Percentiles rank a stretch among this genome's conserved stretches.
These are phyloP conservation scores for Hemileccinum rubropunctum DNA, from an alignment of 768 basidiomycete genomes.

Conservation along the genomic window DNA sequence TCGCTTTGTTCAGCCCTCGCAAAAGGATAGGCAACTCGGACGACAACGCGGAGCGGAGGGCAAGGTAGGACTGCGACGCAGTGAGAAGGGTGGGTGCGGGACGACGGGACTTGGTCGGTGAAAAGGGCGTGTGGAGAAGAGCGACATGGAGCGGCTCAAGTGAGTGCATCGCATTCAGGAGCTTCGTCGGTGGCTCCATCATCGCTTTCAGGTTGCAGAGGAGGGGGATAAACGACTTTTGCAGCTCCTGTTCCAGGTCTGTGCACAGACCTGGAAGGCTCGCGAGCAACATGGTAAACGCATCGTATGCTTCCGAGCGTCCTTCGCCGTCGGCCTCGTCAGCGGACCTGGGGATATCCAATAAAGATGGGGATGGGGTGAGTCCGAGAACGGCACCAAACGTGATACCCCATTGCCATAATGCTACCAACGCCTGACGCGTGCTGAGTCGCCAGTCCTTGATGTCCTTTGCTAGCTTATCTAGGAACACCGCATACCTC, in stretches of 20 bases:
- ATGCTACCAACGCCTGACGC: conserved; percentile 44
- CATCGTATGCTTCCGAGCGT: conserved; percentile 64
- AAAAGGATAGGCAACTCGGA: conserved; percentile 70
- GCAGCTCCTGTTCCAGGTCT: conserved; percentile 53
- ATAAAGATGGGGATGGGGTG: conserved; percentile 34
- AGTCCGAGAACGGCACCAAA: conserved; percentile 72
- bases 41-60: conserved; percentile 68
- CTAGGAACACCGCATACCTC: conserved; percentile 53
- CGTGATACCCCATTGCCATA: conserved; percentile 59
- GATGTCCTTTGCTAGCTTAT: conserved; percentile 58
- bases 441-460: conserved; percentile 61
- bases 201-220: conserved; percentile 57
- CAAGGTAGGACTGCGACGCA: conserved; percentile 75
- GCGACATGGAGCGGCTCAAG: conserved; percentile 72
- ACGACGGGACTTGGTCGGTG: conserved; percentile 50
- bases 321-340: conserved; percentile 23
- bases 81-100: conserved; percentile 66
- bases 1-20: conserved; percentile 54
- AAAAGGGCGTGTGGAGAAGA: conserved; percentile 63
- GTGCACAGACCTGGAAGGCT: conserved; percentile 51
- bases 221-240: conserved; percentile 52
- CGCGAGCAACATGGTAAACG: conserved; percentile 61
- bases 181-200: conserved; percentile 58
- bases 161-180: conserved; percentile 69
- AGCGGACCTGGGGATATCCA: conserved; percentile 5